Base-by-base conservation (phyloP, 805 yeast species). In the Kodamaea kaohsiungensis region DNA sequence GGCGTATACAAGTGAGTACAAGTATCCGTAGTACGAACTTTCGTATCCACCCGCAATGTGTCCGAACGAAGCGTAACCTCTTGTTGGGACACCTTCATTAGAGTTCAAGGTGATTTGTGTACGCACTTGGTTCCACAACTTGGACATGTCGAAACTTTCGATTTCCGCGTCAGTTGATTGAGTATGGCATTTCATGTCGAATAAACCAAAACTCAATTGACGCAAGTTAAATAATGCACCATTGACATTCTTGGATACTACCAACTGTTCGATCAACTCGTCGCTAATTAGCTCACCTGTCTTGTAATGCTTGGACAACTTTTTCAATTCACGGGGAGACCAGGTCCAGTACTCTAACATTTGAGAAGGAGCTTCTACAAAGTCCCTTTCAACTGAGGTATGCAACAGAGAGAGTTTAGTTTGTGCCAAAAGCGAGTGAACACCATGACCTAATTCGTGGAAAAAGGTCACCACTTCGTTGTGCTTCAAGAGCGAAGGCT, bases 301-400 rank as follows among this genome's bases (percentile, higher is more conserved):
- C 51, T 79, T 72, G 66, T 87, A 89, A 68, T 90, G 96, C 17
- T 81, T 75, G 0, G 93, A 85, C 52, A 90, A 70, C 8, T 66
- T 64, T 60, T 75, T 79, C 59, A 90, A 74, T 68, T 84, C 86
- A 40, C 77, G 72, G 52, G 78, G 78, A 52, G 86, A 81, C 96
- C 96, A 90, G 39, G 92, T 87, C 90, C 95, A 90, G 68, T 84
- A 88, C 69, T 90, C 96, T 61, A 90, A 76, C 85, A 90, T 83
- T 73, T 90, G 96, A 1, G 96, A 89, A 25, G 96, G 97, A 55
- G 93, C 89, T 70, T 90, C 96, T 49, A 90, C 96, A 71, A 90
- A 90, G 71, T 90, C 96, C 80, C 95, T 79, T 39, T 88, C 84
- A 46, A 88, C 93, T 40, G 81, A 76, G 30, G 92, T 86, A 64